phyloP scores from a whole-genome alignment of 2,329 filamentous ascomycete species.

The Talaromyces pinophilus region DNA sequence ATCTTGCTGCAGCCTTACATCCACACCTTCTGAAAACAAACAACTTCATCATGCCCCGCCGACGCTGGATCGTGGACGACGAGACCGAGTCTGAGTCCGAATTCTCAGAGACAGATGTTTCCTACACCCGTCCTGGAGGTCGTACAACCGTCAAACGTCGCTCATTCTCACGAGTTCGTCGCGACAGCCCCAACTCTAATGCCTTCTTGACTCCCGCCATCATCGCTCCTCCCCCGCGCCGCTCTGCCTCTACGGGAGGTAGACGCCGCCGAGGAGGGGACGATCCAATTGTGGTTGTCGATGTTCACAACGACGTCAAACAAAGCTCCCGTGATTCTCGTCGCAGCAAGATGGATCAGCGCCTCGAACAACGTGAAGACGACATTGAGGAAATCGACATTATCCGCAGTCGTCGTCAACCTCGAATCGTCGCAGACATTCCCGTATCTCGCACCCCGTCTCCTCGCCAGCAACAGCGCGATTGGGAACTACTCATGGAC shows the following conservation, averaged over 20 bases:
- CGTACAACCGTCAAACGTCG: slow-evolving; percentile 32
- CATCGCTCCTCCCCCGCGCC: slow-evolving; percentile 30
- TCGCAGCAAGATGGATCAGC: slow-evolving; percentile 31
- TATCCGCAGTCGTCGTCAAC: slow-evolving; percentile 29
- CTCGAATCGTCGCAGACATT: slow-evolving; percentile 27
- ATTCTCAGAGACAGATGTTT: slow-evolving; percentile 39
- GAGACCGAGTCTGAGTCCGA: slow-evolving; percentile 17
- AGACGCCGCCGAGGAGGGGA: slow-evolving; percentile 32
- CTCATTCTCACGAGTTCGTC: slow-evolving; percentile 38
- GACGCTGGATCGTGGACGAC: neutral
- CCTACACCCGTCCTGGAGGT: slow-evolving; percentile 30
- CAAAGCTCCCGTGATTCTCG: slow-evolving; percentile 32
- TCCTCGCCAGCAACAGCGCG: slow-evolving; percentile 30
- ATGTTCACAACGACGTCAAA: slow-evolving; percentile 37
- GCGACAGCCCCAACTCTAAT: slow-evolving; percentile 29
- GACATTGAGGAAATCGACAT: slow-evolving; percentile 20
- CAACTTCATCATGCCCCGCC: slow-evolving; percentile 18
- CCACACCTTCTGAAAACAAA: neutral
- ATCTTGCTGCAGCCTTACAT: neutral
- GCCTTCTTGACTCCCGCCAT: slow-evolving; percentile 33
- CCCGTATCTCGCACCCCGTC: slow-evolving; percentile 23
- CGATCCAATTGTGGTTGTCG: slow-evolving; percentile 36
- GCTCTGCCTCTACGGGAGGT: slow-evolving; percentile 40
- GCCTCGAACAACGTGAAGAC: slow-evolving; percentile 26
- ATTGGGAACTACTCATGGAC: slow-evolving; percentile 38